phyloP scores from a whole-genome alignment of 495 filamentous ascomycete species.

The Aspergillus ostianus region DNA sequence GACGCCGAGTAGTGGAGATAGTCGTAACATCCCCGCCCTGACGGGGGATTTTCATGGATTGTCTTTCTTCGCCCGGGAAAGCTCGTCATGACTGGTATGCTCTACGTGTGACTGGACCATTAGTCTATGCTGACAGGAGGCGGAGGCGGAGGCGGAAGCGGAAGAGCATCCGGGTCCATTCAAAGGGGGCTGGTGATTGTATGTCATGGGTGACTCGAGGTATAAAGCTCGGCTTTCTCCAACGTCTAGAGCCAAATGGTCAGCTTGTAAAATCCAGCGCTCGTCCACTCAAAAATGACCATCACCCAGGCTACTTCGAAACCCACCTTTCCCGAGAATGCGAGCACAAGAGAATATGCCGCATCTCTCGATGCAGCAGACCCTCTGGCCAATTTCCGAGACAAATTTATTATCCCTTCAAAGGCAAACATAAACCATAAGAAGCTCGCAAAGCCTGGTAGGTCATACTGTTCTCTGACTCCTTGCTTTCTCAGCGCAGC shows the following conservation, averaged over 20 bases:
- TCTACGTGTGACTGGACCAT: not conserved
- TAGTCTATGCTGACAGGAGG: not conserved
- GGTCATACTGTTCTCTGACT: not conserved
- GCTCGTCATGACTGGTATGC: not conserved
- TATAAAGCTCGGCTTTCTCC: not conserved
- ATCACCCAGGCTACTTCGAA: slow-evolving; percentile 22
- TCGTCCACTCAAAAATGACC: slow-evolving; percentile 12
- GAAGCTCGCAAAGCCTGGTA: slow-evolving; percentile 52
- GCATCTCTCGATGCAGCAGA: slow-evolving; percentile 66
- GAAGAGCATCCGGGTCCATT: slow-evolving; percentile 18
- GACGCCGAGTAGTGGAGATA: not conserved
- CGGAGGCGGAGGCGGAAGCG: slow-evolving; percentile 21
- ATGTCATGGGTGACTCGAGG: not conserved
- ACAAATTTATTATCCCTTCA: slow-evolving; percentile 82
- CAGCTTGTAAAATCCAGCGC: not conserved
- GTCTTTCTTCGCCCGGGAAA: not conserved
- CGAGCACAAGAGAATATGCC: slow-evolving; percentile 54
- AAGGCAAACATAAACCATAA: slow-evolving; percentile 72
- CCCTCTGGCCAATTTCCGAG: slow-evolving; percentile 60
- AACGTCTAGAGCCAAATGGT: not conserved
- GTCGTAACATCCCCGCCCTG: not conserved
- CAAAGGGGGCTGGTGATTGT: not conserved
- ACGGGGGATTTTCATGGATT: too few species aligned
- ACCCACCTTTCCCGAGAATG: slow-evolving; percentile 37
- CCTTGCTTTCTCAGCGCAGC: not conserved